These are phyloP conservation scores for Tricholoma saponaceum DNA, from an alignment of 768 basidiomycete species.

Conservation along the genomic window DNA sequence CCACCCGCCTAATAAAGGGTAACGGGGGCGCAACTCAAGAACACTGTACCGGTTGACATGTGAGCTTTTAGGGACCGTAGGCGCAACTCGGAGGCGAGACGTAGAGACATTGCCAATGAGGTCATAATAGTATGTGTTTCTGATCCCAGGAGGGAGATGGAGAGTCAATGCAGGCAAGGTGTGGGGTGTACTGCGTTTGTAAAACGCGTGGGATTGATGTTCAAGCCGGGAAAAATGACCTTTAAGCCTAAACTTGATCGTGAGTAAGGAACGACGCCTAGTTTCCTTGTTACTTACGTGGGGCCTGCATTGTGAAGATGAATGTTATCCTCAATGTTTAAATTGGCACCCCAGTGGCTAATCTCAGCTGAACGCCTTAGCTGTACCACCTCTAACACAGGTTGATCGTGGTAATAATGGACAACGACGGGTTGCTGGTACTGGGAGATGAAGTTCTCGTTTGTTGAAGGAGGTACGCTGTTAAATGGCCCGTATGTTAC, in stretches of 20 bases:
- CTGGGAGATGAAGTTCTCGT: slow-evolving; percentile 47
- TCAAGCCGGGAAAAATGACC: slow-evolving; percentile 94
- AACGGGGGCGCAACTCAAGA: slow-evolving; percentile 84
- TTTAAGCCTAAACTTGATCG: slow-evolving; percentile 58
- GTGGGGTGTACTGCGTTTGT: slow-evolving; percentile 62
- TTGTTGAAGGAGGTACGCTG: slow-evolving; percentile 63
- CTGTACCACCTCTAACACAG: slow-evolving; percentile 70
- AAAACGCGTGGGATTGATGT: slow-evolving; percentile 74
- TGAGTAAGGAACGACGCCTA: neutral
- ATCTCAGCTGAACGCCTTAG: slow-evolving; percentile 82
- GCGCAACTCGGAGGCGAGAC: slow-evolving; percentile 71
- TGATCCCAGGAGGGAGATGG: slow-evolving; percentile 78
- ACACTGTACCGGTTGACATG: slow-evolving; percentile 54
- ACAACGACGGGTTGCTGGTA: slow-evolving; percentile 65
- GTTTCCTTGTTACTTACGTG: slow-evolving; percentile 46
- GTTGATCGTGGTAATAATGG: slow-evolving; percentile 81
- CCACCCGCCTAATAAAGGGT: slow-evolving; percentile 95
- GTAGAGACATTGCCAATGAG: slow-evolving; percentile 95
- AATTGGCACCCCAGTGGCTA: slow-evolving; percentile 94
- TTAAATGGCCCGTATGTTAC: slow-evolving; percentile 89
- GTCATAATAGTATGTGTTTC: slow-evolving; percentile 87
- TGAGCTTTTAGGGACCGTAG: slow-evolving; percentile 56
- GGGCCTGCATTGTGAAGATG: slow-evolving; percentile 88
- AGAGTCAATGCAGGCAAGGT: slow-evolving; percentile 71
- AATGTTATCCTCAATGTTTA: slow-evolving; percentile 91